These are phyloP conservation scores for Purpureocillium lavendulum DNA, from an alignment of 2,329 filamentous ascomycete genomes.

Conservation along the genomic window DNA sequence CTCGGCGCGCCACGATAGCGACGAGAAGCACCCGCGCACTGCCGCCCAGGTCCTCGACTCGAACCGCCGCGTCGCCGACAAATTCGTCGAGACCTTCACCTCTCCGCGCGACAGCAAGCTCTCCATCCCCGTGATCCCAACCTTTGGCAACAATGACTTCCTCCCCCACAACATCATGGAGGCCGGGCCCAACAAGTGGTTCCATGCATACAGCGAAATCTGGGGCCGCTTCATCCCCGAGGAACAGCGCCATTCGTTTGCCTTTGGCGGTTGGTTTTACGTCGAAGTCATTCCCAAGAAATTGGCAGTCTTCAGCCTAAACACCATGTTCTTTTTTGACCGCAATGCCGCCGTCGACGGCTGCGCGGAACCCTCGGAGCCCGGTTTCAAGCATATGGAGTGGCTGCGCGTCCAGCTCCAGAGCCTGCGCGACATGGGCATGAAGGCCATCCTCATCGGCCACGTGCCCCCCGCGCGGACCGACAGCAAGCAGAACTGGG, in stretches of 20 bases:
- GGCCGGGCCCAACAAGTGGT: conserved; percentile 80
- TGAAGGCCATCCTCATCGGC: conserved; percentile 92
- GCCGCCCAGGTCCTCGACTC: conserved; percentile 66
- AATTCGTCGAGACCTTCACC: conserved; percentile 68
- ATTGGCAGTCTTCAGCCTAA: conserved; percentile 86
- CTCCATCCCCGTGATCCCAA: conserved; percentile 75
- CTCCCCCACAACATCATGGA: conserved; percentile 92
- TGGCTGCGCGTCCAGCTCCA: conserved; percentile 89
- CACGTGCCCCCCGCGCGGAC: conserved; percentile 90
- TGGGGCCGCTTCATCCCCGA: conserved; percentile 89
- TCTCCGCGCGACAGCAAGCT: conserved; percentile 45
- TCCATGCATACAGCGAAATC: conserved; percentile 65
- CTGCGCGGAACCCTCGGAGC: conserved; percentile 68
- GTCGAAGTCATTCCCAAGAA: conserved; percentile 82
- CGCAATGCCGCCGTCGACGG: conserved; percentile 92
- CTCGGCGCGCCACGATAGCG: conserved; percentile 81
- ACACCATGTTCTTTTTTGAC: conserved; percentile 93
- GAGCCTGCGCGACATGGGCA: conserved; percentile 69
- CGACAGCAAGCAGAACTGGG: conserved; percentile 78
- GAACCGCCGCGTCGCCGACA: conserved; percentile 68
- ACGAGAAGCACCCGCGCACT: conserved; percentile 69
- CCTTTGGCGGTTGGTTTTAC: conserved; percentile 89
- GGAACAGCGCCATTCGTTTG: conserved; percentile 82
- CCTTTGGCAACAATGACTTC: conserved; percentile 94
- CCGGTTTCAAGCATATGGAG: conserved; percentile 90